Evolutionary conservation across 1,139 yeast species (phyloP).

Genomic region (Diutina mesorugosa): DNA sequence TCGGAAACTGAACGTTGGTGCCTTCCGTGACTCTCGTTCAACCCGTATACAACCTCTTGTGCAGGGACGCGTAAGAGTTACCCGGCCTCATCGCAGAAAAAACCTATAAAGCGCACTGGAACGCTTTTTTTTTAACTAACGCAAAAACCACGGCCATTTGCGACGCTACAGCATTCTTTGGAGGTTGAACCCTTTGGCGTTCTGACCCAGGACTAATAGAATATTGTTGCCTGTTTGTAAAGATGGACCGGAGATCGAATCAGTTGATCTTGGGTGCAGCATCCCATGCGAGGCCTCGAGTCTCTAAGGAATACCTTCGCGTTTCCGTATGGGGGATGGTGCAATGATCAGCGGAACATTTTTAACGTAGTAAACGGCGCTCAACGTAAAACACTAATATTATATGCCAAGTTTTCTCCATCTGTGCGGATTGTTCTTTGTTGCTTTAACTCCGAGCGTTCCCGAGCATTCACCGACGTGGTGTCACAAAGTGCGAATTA

Average conservation of each 20-base stretch:
- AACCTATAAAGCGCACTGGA: slow-evolving; percentile 4
- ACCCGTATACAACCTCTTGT: neutral
- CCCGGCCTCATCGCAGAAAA: slow-evolving; percentile 5
- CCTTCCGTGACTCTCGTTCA: neutral
- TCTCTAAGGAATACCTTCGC: slow-evolving; percentile 73
- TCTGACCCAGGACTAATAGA: slow-evolving; percentile 71
- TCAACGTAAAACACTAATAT: neutral
- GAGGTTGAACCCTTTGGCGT: slow-evolving; percentile 71
- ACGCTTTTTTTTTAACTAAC: slow-evolving; percentile 18
- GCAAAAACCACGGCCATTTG: slow-evolving; percentile 61
- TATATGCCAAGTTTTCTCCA: neutral
- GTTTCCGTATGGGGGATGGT: slow-evolving; percentile 70
- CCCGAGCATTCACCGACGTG: neutral
- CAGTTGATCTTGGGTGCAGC: slow-evolving; percentile 78
- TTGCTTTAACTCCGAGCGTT: neutral
- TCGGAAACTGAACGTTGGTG: neutral
- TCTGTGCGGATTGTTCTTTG: neutral
- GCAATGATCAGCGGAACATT: slow-evolving; percentile 68
- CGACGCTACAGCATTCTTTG: slow-evolving; percentile 55
- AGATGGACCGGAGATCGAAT: slow-evolving; percentile 54
- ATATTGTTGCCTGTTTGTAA: slow-evolving; percentile 31
- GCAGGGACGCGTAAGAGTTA: slow-evolving; percentile 5
- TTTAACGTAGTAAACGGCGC: slow-evolving; percentile 3
- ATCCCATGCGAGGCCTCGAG: slow-evolving; percentile 38
- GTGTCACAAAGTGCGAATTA: neutral